Percentiles rank a stretch among this genome's conserved stretches.
Conservation (phyloP, 2,329 filamentous ascomycete genomes). For the Fusarium sublunatum region DNA sequence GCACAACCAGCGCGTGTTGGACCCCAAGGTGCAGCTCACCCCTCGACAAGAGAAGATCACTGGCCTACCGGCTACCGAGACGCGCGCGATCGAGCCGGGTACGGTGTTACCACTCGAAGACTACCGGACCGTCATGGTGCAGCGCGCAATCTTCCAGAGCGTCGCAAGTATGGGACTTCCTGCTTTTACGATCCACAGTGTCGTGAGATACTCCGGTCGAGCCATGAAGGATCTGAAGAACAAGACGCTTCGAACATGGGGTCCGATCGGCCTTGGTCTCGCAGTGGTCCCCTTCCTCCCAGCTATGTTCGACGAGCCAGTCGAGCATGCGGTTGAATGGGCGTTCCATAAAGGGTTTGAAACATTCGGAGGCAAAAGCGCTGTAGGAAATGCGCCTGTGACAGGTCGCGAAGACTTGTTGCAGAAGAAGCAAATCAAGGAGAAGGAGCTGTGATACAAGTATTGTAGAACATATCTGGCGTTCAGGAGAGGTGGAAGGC, state of each 20-base stretch:
- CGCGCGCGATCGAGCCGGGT: constrained; percentile 51
- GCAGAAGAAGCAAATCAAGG: constrained; percentile 55
- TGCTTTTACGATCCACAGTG: constrained; percentile 91
- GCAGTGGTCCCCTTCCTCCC: constrained; percentile 85
- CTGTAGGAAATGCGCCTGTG: constrained; percentile 65
- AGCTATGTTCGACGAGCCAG: constrained; percentile 87
- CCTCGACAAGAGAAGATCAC: constrained; percentile 61
- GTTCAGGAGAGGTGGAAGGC: constrained; percentile 30
- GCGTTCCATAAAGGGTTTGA: constrained; percentile 85
- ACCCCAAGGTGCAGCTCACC: constrained; percentile 72
- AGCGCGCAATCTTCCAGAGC: constrained; percentile 90
- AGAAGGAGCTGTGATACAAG: constrained; percentile 56
- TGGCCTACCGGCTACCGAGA: constrained; percentile 55
- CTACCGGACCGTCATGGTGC: constrained; percentile 89
- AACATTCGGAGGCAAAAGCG: constrained; percentile 71
- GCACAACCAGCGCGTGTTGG: constrained; percentile 80
- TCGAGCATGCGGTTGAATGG: constrained; percentile 93
- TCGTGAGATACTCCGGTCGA: constrained; percentile 87
- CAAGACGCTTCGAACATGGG: constrained; percentile 80
- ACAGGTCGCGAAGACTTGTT: constrained; percentile 62
- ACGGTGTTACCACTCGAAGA: constrained; percentile 81
- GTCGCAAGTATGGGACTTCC: constrained; percentile 94
- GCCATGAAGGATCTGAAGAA: constrained; percentile 89
- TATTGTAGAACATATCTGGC: constrained; percentile 22
- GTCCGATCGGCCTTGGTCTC: constrained; percentile 86